Evolutionary conservation across 225 moss, liverwort and hornwort genomes (phyloP).

Genomic region (Bryoerythrophyllum caledonicum): DNA sequence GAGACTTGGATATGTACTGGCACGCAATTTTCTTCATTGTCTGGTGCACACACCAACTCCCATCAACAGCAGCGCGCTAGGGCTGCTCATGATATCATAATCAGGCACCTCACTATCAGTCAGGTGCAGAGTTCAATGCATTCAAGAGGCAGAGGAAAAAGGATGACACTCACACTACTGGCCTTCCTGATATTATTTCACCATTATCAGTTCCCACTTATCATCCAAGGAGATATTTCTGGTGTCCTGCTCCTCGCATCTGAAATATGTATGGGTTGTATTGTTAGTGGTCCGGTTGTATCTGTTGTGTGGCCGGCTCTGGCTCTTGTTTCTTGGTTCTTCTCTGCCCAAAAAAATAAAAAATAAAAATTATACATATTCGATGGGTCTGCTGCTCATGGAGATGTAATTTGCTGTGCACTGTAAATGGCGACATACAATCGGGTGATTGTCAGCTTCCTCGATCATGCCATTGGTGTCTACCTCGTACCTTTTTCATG

Average conservation of each 20-base stretch:
- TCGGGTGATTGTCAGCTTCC: not conserved
- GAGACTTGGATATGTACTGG: not conserved
- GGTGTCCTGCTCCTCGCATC: not conserved
- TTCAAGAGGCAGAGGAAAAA: not conserved
- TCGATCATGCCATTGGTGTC: not conserved
- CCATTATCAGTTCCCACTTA: not conserved
- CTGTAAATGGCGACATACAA: not conserved
- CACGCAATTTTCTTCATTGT: not conserved
- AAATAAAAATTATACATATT: too few relatives aligned
- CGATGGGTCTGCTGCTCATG: not conserved
- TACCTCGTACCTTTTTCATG: not conserved
- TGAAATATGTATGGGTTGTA: too few relatives aligned
- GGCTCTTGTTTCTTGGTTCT: too few relatives aligned
- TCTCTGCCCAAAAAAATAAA: too few relatives aligned
- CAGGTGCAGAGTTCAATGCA: not conserved
- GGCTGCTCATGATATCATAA: not conserved
- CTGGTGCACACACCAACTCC: constrained; percentile 22
- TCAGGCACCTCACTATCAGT: constrained; percentile 1
- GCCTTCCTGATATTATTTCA: not conserved
- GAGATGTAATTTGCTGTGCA: not conserved
- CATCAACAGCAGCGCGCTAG: not conserved
- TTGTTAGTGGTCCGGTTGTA: too few relatives aligned
- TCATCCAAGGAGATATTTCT: not conserved
- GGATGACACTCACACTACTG: not conserved
- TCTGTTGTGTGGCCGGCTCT: too few relatives aligned